These are phyloP conservation scores for Barbarea vulgaris DNA, from an alignment of 345 rosid genomes.

Conservation along the genomic window DNA sequence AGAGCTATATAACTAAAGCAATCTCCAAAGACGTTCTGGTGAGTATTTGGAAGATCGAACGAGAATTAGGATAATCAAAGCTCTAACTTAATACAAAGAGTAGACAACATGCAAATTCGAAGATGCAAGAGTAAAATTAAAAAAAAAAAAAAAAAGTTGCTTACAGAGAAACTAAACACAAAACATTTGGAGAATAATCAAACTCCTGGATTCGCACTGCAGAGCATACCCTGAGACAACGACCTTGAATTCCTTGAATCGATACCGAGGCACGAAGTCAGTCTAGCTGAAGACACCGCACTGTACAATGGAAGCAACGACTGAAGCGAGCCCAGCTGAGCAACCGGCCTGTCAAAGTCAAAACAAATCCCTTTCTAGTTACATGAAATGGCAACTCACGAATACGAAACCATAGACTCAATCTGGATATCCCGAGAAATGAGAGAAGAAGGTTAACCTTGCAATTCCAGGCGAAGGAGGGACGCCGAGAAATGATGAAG, in stretches of 20 bases:
- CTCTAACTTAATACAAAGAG: neutral
- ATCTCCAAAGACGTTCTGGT: neutral
- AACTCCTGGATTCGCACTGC: slow-evolving; percentile 97
- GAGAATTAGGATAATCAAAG: neutral
- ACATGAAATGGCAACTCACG: neutral
- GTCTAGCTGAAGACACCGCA: slow-evolving; percentile 82
- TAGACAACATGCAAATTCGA: slow-evolving; percentile 9
- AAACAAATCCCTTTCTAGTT: neutral
- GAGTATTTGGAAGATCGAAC: neutral
- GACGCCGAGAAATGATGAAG: slow-evolving; percentile 46
- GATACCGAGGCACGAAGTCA: slow-evolving; percentile 84
- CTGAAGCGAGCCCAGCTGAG: slow-evolving; percentile 69
- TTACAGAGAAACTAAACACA: slow-evolving; percentile 65
- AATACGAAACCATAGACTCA: neutral
- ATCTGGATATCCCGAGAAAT: neutral
- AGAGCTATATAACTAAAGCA: neutral
- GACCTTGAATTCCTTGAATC: slow-evolving; percentile 79
- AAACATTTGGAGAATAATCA: slow-evolving; percentile 64
- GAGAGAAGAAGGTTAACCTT: slow-evolving; percentile 33
- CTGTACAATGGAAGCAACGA: slow-evolving; percentile 84
- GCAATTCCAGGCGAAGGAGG: slow-evolving; percentile 51
- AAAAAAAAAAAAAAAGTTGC: slow-evolving; percentile 44
- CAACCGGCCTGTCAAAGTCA: slow-evolving; percentile 57
- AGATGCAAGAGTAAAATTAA: slow-evolving; percentile 28
- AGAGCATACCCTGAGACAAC: slow-evolving; percentile 98